Conservation (phyloP, 2,329 filamentous ascomycete genomes). For the Graphium sp. region DNA sequence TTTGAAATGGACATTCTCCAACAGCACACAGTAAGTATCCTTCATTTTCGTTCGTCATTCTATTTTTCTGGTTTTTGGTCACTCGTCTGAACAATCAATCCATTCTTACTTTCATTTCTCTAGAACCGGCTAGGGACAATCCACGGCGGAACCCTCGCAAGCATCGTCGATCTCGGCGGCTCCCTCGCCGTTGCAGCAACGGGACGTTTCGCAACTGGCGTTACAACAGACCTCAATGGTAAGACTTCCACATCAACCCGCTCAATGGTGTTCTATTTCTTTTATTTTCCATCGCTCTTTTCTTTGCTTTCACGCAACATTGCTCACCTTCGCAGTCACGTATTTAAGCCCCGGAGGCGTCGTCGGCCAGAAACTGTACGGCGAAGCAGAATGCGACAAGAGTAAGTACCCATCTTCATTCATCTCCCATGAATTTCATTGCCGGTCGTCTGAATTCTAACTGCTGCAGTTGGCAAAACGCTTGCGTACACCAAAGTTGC, state of each 20-base stretch:
- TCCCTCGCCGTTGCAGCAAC: constrained; percentile 49
- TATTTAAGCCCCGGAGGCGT: constrained; percentile 42
- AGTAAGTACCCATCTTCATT: constrained; percentile 20
- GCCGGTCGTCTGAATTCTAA: neutral
- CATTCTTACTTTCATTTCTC: neutral
- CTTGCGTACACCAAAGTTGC: constrained; percentile 43
- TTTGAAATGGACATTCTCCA: constrained; percentile 63
- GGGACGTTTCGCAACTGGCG: constrained; percentile 44
- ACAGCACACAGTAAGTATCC: constrained; percentile 48
- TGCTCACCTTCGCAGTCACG: constrained; percentile 27
- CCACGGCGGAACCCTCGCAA: constrained; percentile 65
- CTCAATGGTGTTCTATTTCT: too few species aligned
- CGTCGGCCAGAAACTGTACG: constrained; percentile 37
- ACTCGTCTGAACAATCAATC: neutral
- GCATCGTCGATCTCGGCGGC: constrained; percentile 52
- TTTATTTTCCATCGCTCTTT: neutral
- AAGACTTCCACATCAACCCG: constrained; percentile 1
- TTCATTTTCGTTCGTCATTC: neutral
- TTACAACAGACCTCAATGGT: constrained; percentile 50
- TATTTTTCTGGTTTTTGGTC: neutral
- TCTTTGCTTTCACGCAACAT: neutral
- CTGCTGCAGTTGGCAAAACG: constrained; percentile 38
- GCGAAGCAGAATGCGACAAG: constrained; percentile 42
- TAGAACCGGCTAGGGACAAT: constrained; percentile 64
- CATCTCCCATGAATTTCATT: neutral